Base-by-base conservation (phyloP, 257 asterid genomes). In the Solanum okadae region DNA sequence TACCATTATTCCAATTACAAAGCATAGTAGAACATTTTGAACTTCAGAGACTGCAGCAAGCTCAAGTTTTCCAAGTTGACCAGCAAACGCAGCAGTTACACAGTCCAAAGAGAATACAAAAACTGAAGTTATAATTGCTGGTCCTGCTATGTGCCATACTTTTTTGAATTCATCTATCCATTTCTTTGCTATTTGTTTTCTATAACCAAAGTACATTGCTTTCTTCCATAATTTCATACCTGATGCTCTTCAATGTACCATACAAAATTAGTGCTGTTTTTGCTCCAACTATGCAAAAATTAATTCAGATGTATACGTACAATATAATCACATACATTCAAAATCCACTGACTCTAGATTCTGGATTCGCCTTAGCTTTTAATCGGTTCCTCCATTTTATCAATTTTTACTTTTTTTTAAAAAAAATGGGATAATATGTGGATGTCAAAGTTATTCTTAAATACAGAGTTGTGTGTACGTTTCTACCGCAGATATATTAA, bases 31-130 rank as follows among this genome's bases (percentile, higher is more conserved):
- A 10, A 89, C 92, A 82, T 88, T 90, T 61, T 87, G 91, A 38
- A 90, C 90, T 34, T 40, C 90, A 2, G 92, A 88, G 37, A 91
- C 88, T 1, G 91, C 92, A 44, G 93, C 93, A 88, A 91, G 91
- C 42, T 91, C 91, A 33, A 83, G 67, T 31, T 85, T 71, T 35
- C 91, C 93, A 18, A 91, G 49, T 68, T 89, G 92, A 0, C 93
- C 93, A 10, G 70, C 91, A 46, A 88, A 91, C 4, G 93, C 89
- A 16, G 89, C 70, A 6, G 91, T 87, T 42, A 90, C 88, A 68
- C 88, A 61, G 11, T 59, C 88, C 29, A 87, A 42, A 2, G 92
- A 90, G 70, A 88, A 91, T n/a, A 89, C 91, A 2, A 92, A 34
- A 3, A 91, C 90, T 31, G 89, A 86, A 35, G 89, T 90, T 10